Evolutionary conservation across 345 rosid genomes (phyloP).

Genomic region (Arabidopsis suecica): DNA sequence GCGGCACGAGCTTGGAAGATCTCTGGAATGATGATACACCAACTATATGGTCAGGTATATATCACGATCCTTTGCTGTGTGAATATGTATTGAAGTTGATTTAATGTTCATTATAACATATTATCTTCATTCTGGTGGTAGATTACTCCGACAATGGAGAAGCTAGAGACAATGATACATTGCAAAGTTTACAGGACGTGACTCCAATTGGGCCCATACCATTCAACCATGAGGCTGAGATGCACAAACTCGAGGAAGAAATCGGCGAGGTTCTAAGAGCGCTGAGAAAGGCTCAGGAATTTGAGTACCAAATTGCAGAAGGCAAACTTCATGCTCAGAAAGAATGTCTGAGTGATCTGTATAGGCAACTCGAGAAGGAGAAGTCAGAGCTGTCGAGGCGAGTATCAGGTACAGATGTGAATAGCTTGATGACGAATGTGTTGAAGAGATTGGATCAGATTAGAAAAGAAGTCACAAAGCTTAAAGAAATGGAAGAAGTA

Average conservation of each 20-base stretch:
- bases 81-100: slow-evolving; percentile 5
- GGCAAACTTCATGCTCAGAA: slow-evolving; percentile 64
- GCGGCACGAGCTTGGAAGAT: slow-evolving; percentile 60
- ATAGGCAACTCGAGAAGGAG: slow-evolving; percentile 72
- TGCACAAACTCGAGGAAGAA: slow-evolving; percentile 68
- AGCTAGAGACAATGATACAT: slow-evolving; percentile 39
- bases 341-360: slow-evolving; percentile 60
- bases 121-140: slow-evolving; percentile 33
- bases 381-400: slow-evolving; percentile 51
- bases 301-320: slow-evolving; percentile 70
- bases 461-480: slow-evolving; percentile 58
- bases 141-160: slow-evolving; percentile 48
- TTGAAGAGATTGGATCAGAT: slow-evolving; percentile 60
- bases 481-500: slow-evolving; percentile 73
- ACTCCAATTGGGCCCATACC: slow-evolving; percentile 44
- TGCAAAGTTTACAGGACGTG: slow-evolving; percentile 45
- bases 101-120: not conserved
- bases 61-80: slow-evolving; percentile 23
- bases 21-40: slow-evolving; percentile 58
- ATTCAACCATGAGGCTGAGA: slow-evolving; percentile 52
- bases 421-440: slow-evolving; percentile 50
- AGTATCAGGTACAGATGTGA: slow-evolving; percentile 40
- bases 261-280: slow-evolving; percentile 61
- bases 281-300: slow-evolving; percentile 63
- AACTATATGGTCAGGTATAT: slow-evolving; percentile 54